Conservation (phyloP, 352 stramenopile genomes). For the Achlya hypogyna region DNA sequence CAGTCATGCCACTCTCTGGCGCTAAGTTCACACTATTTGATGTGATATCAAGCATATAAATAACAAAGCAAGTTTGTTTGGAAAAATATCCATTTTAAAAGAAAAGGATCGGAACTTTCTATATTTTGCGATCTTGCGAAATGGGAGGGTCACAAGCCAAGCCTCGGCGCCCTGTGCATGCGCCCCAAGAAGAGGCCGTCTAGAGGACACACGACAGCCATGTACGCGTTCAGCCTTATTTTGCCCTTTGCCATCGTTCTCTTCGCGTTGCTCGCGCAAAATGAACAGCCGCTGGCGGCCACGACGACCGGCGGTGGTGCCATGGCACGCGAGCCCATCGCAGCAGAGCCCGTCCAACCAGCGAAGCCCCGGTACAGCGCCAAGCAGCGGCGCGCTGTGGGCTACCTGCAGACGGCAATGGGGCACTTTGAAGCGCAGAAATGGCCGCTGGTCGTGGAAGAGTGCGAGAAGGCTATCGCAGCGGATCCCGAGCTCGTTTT, state of each 20-base stretch:
- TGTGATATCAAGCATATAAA: too few relatives aligned
- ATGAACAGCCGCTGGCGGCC: neutral
- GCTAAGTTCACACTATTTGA: neutral
- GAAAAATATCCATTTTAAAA: neutral
- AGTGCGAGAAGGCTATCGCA: constrained; percentile 18
- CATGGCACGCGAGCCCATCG: neutral
- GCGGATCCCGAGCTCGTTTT: constrained; percentile 17
- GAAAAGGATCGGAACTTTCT: neutral
- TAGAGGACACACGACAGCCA: neutral
- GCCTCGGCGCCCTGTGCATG: neutral
- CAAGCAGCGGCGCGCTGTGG: constrained; percentile 11
- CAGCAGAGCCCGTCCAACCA: neutral
- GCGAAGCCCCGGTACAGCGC: neutral
- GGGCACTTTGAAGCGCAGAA: constrained; percentile 17
- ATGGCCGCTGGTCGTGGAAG: constrained; percentile 17
- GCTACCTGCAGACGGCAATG: constrained; percentile 11
- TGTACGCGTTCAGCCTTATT: constrained; percentile 10
- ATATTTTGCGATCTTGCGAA: neutral
- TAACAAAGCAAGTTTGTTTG: too few relatives aligned
- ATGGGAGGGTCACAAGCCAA: neutral
- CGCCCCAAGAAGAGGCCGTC: neutral
- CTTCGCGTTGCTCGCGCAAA: neutral
- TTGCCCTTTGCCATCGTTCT: constrained; percentile 7
- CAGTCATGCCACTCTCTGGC: too few relatives aligned
- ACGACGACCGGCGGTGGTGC: neutral